Conservation (phyloP, 2,329 filamentous ascomycete species). For the Hymenoscyphus fraxineus region DNA sequence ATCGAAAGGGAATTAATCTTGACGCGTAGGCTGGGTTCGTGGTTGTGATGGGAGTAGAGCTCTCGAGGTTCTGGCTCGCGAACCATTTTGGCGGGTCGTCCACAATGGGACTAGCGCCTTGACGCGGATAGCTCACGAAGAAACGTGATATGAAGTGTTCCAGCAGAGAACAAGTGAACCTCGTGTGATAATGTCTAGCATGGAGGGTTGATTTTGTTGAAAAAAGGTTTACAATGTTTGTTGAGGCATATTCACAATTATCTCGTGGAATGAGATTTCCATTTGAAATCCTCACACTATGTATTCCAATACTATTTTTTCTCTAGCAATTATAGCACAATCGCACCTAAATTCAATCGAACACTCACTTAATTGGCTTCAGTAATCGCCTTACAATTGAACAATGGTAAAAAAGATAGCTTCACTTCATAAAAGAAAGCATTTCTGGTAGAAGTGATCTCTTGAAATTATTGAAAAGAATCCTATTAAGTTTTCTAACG, state of each 20-base stretch:
- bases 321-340: not conserved
- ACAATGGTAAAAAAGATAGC: too few relatives aligned
- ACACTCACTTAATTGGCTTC: too few relatives aligned
- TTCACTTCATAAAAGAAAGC: too few relatives aligned
- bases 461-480: not conserved
- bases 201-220: too few relatives aligned
- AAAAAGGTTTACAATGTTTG: too few relatives aligned
- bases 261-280: not conserved
- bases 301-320: not conserved
- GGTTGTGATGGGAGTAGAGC: not conserved
- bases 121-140: not conserved
- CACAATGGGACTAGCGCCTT: not conserved
- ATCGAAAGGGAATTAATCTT: not conserved
- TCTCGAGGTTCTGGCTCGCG: not conserved
- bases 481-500: conserved; percentile 28
- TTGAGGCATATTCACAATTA: not conserved
- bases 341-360: too few relatives aligned
- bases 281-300: not conserved
- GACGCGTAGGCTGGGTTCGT: not conserved
- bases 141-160: too few relatives aligned
- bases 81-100: not conserved
- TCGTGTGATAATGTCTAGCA: too few relatives aligned
- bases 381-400: too few relatives aligned
- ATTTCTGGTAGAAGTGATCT: too few relatives aligned
- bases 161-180: too few relatives aligned